These are phyloP conservation scores for Physaria fendleri DNA, from an alignment of 345 rosid genomes.

Conservation along the genomic window DNA sequence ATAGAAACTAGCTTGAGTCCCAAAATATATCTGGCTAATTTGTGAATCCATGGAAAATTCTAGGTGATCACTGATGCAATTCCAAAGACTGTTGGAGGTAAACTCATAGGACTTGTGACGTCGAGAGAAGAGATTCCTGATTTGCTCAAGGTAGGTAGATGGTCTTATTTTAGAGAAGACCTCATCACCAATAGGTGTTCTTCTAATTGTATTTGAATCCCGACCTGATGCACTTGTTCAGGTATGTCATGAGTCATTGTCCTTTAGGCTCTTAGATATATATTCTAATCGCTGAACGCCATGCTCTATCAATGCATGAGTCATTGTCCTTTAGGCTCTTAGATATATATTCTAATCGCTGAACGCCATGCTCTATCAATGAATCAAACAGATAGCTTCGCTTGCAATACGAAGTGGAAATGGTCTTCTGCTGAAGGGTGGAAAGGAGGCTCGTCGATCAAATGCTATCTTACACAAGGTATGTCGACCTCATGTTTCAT, in stretches of 20 bases:
- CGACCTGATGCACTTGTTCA: slow-evolving; percentile 97
- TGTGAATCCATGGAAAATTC: slow-evolving; percentile 1
- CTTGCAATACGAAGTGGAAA: slow-evolving; percentile 95
- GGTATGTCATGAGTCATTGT: slow-evolving; percentile 37
- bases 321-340: slow-evolving; percentile 1
- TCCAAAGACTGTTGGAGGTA: slow-evolving; percentile 68
- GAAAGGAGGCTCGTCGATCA: slow-evolving; percentile 89
- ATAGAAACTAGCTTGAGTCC: background rate
- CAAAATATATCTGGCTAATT: background rate
- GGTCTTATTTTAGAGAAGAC: slow-evolving; percentile 86
- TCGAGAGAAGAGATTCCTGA: slow-evolving; percentile 96
- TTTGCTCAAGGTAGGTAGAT: slow-evolving; percentile 69
- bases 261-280: background rate
- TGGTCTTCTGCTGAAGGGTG: slow-evolving; percentile 92
- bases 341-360: background rate
- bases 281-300: background rate
- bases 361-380: slow-evolving; percentile 14
- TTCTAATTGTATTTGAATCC: slow-evolving; percentile 90
- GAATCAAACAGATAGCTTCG: slow-evolving; percentile 71
- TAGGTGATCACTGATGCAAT: slow-evolving; percentile 89
- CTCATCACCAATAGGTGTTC: slow-evolving; percentile 93
- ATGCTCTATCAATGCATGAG: no score
- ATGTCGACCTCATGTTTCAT: background rate
- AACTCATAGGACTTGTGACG: slow-evolving; percentile 87
- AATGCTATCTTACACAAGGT: slow-evolving; percentile 96